Percentiles rank a stretch among this genome's conserved stretches.
Conservation (phyloP, 2,329 filamentous ascomycete genomes). For the Ophiostoma sp. region DNA sequence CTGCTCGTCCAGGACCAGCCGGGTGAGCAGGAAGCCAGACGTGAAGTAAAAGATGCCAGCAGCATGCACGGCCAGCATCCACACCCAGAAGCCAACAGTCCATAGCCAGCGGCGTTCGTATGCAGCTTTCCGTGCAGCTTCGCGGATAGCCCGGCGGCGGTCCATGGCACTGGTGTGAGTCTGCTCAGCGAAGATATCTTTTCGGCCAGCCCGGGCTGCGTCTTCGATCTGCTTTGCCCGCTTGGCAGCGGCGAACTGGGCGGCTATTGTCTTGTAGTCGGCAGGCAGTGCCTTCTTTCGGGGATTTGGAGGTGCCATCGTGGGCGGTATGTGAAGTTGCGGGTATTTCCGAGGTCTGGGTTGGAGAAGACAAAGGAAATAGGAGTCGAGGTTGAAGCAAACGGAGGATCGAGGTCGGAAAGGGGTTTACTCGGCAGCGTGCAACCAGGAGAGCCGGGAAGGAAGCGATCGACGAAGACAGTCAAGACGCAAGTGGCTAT, state of each 20-base stretch:
- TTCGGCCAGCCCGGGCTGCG: conserved; percentile 28
- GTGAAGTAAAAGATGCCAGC: conserved; percentile 88
- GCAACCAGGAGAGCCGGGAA: neutral
- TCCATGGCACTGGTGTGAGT: conserved; percentile 37
- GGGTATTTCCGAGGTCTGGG: neutral
- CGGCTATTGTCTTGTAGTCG: conserved; percentile 50
- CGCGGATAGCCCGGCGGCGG: conserved; percentile 43
- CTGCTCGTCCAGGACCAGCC: conserved; percentile 71
- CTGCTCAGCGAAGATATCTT: conserved; percentile 29
- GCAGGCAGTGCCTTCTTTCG: conserved; percentile 27
- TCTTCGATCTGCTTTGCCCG: conserved; percentile 43
- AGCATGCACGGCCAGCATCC: conserved; percentile 67
- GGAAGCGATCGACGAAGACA: neutral
- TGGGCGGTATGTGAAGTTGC: neutral
- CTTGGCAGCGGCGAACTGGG: conserved; percentile 51
- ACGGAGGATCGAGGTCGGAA: conserved; percentile 4
- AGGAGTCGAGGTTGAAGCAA: conserved; percentile 1
- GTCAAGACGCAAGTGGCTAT: neutral
- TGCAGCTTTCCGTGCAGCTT: conserved; percentile 42
- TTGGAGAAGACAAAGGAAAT: neutral
- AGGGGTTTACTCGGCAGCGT: neutral
- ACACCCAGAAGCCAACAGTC: conserved; percentile 62
- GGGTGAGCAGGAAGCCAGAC: conserved; percentile 86
- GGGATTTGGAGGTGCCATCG: conserved; percentile 24
- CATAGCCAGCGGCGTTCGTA: conserved; percentile 52